phyloP scores from a whole-genome alignment of 495 filamentous ascomycete genomes.

The Halenospora varia region DNA sequence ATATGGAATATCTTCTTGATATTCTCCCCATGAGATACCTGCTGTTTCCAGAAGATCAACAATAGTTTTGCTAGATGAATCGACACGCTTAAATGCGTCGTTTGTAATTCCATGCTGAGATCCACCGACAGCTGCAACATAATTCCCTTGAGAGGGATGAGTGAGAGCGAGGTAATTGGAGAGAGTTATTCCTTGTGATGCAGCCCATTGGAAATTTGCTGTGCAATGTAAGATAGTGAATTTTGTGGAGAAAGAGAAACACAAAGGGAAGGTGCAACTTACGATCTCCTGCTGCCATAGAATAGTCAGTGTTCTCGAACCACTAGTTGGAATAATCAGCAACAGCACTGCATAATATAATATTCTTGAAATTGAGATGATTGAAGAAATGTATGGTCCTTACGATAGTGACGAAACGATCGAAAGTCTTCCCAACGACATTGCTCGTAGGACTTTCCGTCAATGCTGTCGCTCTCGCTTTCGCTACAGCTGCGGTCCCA shows the following conservation, averaged over 20 bases:
- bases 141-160: constrained; percentile 71
- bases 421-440: constrained; percentile 60
- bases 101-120: constrained; percentile 68
- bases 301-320: constrained; percentile 68
- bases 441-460: constrained; percentile 48
- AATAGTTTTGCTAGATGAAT: constrained; percentile 61
- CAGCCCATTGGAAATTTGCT: constrained; percentile 49
- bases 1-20: constrained; percentile 68
- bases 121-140: constrained; percentile 57
- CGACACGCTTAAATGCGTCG: constrained; percentile 54
- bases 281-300: constrained; percentile 26
- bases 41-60: constrained; percentile 67
- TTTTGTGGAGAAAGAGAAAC: too few species aligned
- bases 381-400: neutral
- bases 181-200: constrained; percentile 58
- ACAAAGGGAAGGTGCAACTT: constrained; percentile 1
- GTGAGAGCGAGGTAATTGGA: constrained; percentile 61
- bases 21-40: constrained; percentile 63
- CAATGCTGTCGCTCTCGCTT: neutral
- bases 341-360: too few species aligned
- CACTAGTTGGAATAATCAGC: too few species aligned
- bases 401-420: constrained; percentile 57
- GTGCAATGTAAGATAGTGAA: constrained; percentile 30
- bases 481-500: neutral
- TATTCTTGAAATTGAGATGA: too few species aligned